These are phyloP conservation scores for Hortaea sp. DNA, from an alignment of 2,329 filamentous ascomycete genomes.

Conservation along the genomic window DNA sequence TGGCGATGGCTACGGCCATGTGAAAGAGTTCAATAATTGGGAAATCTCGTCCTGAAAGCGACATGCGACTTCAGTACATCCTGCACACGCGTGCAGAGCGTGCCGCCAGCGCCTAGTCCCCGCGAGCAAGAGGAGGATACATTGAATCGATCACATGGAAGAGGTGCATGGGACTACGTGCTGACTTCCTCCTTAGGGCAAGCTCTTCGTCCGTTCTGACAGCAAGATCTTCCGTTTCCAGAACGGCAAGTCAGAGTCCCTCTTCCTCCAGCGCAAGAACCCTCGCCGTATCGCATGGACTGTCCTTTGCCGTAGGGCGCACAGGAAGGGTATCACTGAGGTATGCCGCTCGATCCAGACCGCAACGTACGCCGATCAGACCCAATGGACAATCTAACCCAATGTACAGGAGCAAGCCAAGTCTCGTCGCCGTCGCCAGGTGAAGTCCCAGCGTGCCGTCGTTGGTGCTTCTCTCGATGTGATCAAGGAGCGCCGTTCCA, in stretches of 20 bases:
- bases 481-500: slow-evolving; percentile 95
- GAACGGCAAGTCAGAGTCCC: slow-evolving; percentile 98
- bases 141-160: neutral
- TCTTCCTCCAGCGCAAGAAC: slow-evolving; percentile 99
- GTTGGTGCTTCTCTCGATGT: slow-evolving; percentile 98
- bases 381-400: slow-evolving; percentile 10
- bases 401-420: slow-evolving; percentile 86
- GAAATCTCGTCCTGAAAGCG: neutral
- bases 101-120: neutral
- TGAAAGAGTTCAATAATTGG: neutral
- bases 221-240: slow-evolving; percentile 99
- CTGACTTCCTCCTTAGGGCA: slow-evolving; percentile 56
- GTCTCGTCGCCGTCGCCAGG: slow-evolving; percentile 95
- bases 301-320: slow-evolving; percentile 92
- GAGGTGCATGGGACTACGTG: neutral
- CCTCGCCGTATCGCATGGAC: slow-evolving; percentile 99
- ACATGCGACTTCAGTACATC: neutral
- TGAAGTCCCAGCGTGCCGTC: slow-evolving; percentile 98
- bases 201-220: slow-evolving; percentile 98
- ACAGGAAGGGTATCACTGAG: slow-evolving; percentile 99
- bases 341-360: slow-evolving; percentile 43
- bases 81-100: neutral
- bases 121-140: neutral
- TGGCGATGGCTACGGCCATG: too few species aligned
- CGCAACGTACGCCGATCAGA: neutral